Evolutionary conservation across 106 monocot species (phyloP).

Genomic region (Narthecium ossifragum): DNA sequence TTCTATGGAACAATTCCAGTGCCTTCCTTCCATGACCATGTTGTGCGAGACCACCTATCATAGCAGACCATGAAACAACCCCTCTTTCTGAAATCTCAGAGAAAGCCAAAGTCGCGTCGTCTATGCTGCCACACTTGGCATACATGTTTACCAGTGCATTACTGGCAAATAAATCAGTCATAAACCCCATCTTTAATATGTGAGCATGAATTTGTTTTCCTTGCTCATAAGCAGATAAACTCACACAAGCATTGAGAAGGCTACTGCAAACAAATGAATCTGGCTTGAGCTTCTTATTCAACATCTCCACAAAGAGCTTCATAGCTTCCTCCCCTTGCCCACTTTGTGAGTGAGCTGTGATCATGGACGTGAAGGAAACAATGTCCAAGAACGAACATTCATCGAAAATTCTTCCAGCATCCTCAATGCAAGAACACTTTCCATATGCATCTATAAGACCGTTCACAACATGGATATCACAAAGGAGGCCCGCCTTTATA

Average conservation of each 20-base stretch:
- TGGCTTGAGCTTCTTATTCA: conserved; percentile 34
- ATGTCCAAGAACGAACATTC: conserved; percentile 53
- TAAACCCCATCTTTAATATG: conserved; percentile 48
- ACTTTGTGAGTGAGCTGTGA: conserved; percentile 53
- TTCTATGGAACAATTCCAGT: conserved; percentile 48
- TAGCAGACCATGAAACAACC: conserved; percentile 87
- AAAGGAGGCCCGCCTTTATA: conserved; percentile 37
- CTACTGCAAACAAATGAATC: conserved; percentile 80
- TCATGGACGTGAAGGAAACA: conserved; percentile 75
- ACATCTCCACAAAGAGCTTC: conserved; percentile 53
- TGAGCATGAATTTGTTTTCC: conserved; percentile 76
- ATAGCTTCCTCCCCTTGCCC: conserved; percentile 77
- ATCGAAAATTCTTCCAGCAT: conserved; percentile 46
- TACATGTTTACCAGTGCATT: conserved; percentile 93
- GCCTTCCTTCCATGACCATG: conserved; percentile 82
- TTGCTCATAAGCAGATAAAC: conserved; percentile 76
- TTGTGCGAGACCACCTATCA: conserved; percentile 88
- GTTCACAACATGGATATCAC: conserved; percentile 68
- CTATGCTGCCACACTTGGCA: conserved; percentile 87
- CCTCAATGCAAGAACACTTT: conserved; percentile 41
- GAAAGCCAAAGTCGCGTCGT: conserved; percentile 62
- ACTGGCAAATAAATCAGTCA: conserved; percentile 53
- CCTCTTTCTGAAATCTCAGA: conserved; percentile 48
- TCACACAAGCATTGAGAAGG: conserved; percentile 78
- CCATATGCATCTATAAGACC: conserved; percentile 86